Conservation (phyloP, 2,329 filamentous ascomycete genomes). For the Colletotrichum navitas region DNA sequence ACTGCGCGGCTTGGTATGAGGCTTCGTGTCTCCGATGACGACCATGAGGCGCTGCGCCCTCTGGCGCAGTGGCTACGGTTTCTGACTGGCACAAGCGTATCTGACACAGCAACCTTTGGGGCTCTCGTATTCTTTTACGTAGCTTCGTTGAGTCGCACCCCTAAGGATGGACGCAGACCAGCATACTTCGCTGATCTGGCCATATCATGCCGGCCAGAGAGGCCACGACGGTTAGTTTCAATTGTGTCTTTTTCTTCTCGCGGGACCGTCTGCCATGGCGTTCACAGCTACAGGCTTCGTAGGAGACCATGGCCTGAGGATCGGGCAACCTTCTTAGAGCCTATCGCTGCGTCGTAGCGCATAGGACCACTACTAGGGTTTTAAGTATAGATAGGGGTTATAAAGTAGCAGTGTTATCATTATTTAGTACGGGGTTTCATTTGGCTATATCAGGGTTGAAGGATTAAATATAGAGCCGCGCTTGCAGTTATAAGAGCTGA, state of each 20-base stretch:
- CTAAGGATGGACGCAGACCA: neutral
- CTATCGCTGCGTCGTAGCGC: neutral
- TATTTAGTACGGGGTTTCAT: too few relatives aligned
- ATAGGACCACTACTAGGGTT: neutral
- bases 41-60: conserved; percentile 1
- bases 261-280: neutral
- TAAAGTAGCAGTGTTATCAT: too few relatives aligned
- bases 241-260: neutral
- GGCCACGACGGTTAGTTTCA: neutral
- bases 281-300: neutral
- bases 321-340: neutral
- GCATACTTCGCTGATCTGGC: neutral
- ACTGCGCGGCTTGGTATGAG: neutral
- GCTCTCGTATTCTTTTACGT: neutral
- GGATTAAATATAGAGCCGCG: too few relatives aligned
- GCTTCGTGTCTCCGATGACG: conserved; percentile 5
- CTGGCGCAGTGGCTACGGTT: neutral
- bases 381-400: too few relatives aligned
- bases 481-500: too few relatives aligned
- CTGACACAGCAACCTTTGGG: neutral
- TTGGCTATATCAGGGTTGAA: too few relatives aligned
- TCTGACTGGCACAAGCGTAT: neutral
- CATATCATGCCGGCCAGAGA: neutral
- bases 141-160: neutral
- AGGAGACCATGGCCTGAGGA: neutral